Base-by-base conservation (phyloP, 441 rosid species). In the Francoa sonchifolia region DNA sequence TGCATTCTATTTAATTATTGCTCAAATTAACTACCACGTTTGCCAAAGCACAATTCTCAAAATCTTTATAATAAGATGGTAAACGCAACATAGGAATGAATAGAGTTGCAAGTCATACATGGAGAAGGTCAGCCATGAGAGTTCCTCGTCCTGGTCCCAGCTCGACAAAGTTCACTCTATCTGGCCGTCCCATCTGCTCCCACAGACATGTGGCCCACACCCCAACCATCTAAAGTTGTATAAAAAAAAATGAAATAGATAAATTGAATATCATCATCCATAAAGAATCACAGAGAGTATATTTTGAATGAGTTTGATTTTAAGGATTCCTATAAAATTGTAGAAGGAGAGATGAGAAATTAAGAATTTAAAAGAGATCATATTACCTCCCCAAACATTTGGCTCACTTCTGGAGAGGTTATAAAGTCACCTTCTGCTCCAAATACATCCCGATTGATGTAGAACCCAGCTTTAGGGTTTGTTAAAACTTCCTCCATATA, bases 401-500 rank as follows among this genome's bases (percentile, higher is more conserved):
- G 96, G 61, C 89, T 77, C 20, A 84, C 94, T 77, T 89, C 97
- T 4, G 97, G 98, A 45, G 96, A 89, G 50, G 96, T 89, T 44
- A 85, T 77, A 66, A 89, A 89, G 74, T 89, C 94, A 42, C 96
- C 97, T 55, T 79, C 82, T 8, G 68, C 66, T 37, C 96, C 98
- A 74, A 89, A 89, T 5, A 89, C 92, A 69, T 85, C 94, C 28
- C 81, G 77, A 57, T 74, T 85, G 52, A 89, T 85, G 54, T 85
- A 89, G 54, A 77, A 85, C 20, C 96, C 98, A 50, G 71, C 76
- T 52, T 72, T 89, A 10, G 89, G 96, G 42, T 89, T 89, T 11
- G 94, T 89, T 66, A 89, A 61, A 47, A 89, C 97, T 61, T 85
- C 97, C 52, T 85, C 97, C 96, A 89, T 89, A 33, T 82, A 89